phyloP scores from a whole-genome alignment of 73 alveolate species.

The Uronychia binucleata region DNA sequence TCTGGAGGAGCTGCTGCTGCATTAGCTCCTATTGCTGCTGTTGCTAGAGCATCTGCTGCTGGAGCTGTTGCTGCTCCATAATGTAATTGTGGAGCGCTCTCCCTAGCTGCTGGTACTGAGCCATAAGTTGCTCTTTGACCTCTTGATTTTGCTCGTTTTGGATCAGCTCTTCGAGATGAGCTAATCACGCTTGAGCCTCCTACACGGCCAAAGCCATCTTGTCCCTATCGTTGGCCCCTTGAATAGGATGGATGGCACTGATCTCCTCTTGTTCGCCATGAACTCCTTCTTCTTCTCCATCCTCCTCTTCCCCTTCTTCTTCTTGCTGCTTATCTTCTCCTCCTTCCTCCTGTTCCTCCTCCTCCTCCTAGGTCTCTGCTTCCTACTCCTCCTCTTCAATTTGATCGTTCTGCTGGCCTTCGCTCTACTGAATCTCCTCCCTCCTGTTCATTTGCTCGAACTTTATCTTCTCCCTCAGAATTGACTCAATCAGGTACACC shows the following conservation, averaged over 20 bases:
- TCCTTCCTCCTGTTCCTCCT: not conserved
- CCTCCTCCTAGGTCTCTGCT: not conserved
- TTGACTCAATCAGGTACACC: not conserved
- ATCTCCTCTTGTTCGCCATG: not conserved
- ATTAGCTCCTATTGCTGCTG: not conserved
- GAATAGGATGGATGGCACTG: not conserved
- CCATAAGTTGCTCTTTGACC: not conserved
- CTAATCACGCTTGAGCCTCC: not conserved
- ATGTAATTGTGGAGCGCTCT: not conserved
- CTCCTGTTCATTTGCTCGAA: not conserved
- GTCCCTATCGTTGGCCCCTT: not conserved
- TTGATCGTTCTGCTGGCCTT: not conserved
- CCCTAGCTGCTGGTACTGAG: not conserved
- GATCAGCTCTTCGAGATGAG: not conserved
- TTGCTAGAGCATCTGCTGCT: not conserved
- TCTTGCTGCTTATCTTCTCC: not conserved
- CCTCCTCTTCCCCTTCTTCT: not conserved
- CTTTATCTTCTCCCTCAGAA: not conserved
- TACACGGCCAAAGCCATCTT: not conserved
- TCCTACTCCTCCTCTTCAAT: not conserved
- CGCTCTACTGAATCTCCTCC: too few relatives aligned
- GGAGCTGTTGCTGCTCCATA: not conserved
- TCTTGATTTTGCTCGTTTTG: not conserved
- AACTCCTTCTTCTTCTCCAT: not conserved
- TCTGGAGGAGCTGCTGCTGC: not conserved